phyloP scores from a whole-genome alignment of 371 early-diverging fungal species.

The Mucor indicus region DNA sequence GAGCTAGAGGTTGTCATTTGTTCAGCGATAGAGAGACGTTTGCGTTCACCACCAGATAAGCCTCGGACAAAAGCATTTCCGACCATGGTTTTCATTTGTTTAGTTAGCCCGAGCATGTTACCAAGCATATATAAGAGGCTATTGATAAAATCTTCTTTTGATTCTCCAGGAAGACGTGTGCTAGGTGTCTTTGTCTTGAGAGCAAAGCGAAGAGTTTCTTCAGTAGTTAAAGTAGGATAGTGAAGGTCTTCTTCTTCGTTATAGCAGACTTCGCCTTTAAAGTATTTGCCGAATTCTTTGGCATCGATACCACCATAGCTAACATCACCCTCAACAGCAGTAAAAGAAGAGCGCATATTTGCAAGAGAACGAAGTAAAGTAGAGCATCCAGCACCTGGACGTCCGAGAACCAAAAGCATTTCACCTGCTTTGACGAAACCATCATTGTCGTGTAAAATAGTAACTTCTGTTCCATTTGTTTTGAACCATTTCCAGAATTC shows the following conservation, averaged over 20 bases:
- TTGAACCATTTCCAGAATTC: slow-evolving; percentile 24
- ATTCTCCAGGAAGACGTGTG: slow-evolving; percentile 44
- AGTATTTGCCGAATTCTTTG: slow-evolving; percentile 46
- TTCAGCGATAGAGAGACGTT: slow-evolving; percentile 84
- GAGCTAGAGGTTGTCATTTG: slow-evolving; percentile 77
- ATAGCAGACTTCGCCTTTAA: slow-evolving; percentile 63
- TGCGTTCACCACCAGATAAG: slow-evolving; percentile 84
- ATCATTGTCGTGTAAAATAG: slow-evolving; percentile 50
- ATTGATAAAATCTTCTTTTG: slow-evolving; percentile 38
- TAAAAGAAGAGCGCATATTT: slow-evolving; percentile 59
- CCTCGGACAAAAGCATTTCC: slow-evolving; percentile 84
- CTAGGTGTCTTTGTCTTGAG: slow-evolving; percentile 64
- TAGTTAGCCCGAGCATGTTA: slow-evolving; percentile 69
- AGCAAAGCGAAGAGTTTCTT: slow-evolving; percentile 68
- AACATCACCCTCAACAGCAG: slow-evolving; percentile 52
- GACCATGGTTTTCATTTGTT: slow-evolving; percentile 75
- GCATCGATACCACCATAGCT: slow-evolving; percentile 64
- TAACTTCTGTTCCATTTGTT: slow-evolving; percentile 27
- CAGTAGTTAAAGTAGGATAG: slow-evolving; percentile 64
- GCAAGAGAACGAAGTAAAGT: slow-evolving; percentile 64
- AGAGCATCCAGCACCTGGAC: slow-evolving; percentile 74
- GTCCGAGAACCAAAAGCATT: slow-evolving; percentile 72
- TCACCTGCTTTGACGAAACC: slow-evolving; percentile 68
- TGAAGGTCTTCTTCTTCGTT: slow-evolving; percentile 74
- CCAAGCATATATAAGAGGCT: slow-evolving; percentile 54